Base-by-base conservation (phyloP, 148 eudicot species). In the Salicornia ramosissima region DNA sequence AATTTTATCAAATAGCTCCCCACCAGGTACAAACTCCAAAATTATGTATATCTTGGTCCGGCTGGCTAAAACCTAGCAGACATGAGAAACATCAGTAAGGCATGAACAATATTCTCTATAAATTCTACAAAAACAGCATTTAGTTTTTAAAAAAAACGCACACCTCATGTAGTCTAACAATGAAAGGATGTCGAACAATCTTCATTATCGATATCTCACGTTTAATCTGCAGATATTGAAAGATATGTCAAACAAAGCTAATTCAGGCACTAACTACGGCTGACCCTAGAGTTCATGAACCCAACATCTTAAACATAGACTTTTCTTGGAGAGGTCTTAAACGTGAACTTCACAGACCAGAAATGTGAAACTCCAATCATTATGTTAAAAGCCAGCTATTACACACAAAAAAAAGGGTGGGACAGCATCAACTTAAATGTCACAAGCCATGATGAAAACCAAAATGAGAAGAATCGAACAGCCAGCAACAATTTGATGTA, bases 121-220 rank as follows among this genome's bases (percentile, higher is more conserved):
- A 75, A 58, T 59, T 64, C 14, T 8, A 51, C 53, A 24, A 14
- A 63, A 64, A 26, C 43, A 64, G 26, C 26, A 28, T 15, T n/a
- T 24, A 29, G 54, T 13, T 7, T 30, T 19, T 6, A 7, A 59
- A 26, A 53, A 13, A 40, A 51, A 57, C 25, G 33, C 71, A 74
- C 79, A 90, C 98, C 96, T 94, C 99, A 46, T 83, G 85, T 72
- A 94, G 80, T 79, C 88, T 79, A 52, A 95, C 97, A 69, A 95
- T 87, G 74, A 78, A 80, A 45, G 99, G 97, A 85, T 95, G 97
- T 57, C 97, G 82, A 69, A 87, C 97, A 76, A 95, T 87, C 87
- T 95, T 95, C 99, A 95, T 95, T 64, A 91, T 87, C 18, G 99
- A 95, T 63, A 95, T 95, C 77, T 95, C 99, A 75, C 91, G 78